Evolutionary conservation across 306 rosid species (phyloP).

Genomic region (Echinosophora koreensis): DNA sequence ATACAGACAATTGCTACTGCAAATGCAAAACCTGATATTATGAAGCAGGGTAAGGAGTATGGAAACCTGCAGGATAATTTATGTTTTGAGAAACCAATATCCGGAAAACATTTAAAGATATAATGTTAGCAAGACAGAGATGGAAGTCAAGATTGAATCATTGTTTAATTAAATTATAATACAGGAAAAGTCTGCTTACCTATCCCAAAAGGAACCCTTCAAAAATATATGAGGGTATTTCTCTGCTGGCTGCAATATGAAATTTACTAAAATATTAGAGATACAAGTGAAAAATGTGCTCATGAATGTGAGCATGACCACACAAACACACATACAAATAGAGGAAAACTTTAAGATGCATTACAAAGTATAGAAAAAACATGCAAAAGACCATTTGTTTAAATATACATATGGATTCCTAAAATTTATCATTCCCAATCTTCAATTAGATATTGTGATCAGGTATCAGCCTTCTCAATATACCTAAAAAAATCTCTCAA

Average conservation of each 20-base stretch:
- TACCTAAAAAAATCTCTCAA: background rate
- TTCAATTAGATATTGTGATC: background rate
- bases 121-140: background rate
- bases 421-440: background rate
- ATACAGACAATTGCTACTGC: constrained; percentile 43
- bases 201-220: constrained; percentile 71
- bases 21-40: constrained; percentile 49
- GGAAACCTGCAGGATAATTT: constrained; percentile 53
- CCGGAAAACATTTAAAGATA: background rate
- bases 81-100: constrained; percentile 26
- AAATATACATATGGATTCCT: background rate
- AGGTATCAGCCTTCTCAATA: constrained; percentile 3
- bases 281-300: constrained; percentile 2
- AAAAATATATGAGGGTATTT: constrained; percentile 80
- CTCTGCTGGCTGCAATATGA: constrained; percentile 73
- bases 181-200: constrained; percentile 56
- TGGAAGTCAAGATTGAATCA: background rate
- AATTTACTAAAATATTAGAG: constrained; percentile 22
- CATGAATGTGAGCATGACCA: background rate
- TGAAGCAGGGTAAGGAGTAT: constrained; percentile 53
- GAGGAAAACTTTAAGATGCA: background rate
- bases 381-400: background rate
- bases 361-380: background rate
- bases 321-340: background rate
- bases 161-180: constrained; percentile 1